Base-by-base conservation (phyloP, 73 alveolate genomes). In the Loxodes magnus region DNA sequence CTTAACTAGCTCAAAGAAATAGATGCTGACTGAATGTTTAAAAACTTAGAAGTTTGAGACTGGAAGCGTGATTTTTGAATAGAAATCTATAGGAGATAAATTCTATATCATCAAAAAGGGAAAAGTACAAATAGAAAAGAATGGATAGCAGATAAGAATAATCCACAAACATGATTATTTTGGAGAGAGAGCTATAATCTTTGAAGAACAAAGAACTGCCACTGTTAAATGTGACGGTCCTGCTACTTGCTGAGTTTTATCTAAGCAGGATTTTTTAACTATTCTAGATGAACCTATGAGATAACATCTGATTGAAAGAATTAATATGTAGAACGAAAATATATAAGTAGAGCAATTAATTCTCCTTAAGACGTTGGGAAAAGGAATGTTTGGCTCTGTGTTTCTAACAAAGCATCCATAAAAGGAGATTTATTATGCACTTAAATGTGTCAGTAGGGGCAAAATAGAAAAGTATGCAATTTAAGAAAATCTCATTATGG, bases 371-470 rank as follows among this genome's bases (percentile, higher is more conserved):
- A 66, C 56, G 39, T 55, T 80, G 33, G 94, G 94, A 29, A 51
- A 57, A 35, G 94, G 94, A 19, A 42, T 72, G 51, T 74, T 66
- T 74, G 88, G 88, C 16, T 55, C 54, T 35, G 88, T 74, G 3
- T 74, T 55, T 14, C 51, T 81, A 41, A 90, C 77, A 2, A 65
- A 48, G 55, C 57, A 56, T 60, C 51, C 67, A 17, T 57, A 39
- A 16, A 61, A 70, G 26, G 43, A 20, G 7, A 35, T 51, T 19
- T 55, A 60, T 16, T 79, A 79, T 79, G 93, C 93, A 14, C 52
- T 75, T 38, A 79, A 73, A 58, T 56, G 62, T 17, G 58, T 73
- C 10, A 12, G 52, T 35, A 68, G 69, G 48, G 58, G 43, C 5
- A 33, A 73, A 36, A 70, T 73, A 25, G 71, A 50, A 14, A 43